Percentiles rank a stretch among this genome's conserved stretches.
These are phyloP conservation scores for Heliamphora pulchella DNA, from an alignment of 179 eudicot species.

Conservation along the genomic window DNA sequence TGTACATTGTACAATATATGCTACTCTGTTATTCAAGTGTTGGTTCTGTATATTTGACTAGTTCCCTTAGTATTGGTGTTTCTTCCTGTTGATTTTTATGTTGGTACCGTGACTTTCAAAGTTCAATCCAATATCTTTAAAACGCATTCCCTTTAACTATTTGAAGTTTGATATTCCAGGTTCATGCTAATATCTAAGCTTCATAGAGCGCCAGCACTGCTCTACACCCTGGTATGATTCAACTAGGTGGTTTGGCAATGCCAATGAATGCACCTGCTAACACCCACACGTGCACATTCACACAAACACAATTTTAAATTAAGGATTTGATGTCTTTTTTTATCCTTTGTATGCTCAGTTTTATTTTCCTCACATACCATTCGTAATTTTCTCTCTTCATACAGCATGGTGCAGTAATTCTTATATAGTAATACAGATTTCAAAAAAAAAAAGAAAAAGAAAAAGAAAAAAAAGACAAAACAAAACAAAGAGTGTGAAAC, in stretches of 20 bases:
- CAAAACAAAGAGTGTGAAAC: not conserved
- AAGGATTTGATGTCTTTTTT: not conserved
- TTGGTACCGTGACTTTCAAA: not conserved
- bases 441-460: too few species aligned
- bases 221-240: constrained; percentile 77
- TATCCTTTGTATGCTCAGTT: not conserved
- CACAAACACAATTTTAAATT: not conserved
- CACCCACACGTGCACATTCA: too few species aligned
- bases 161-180: constrained; percentile 36
- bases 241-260: not conserved
- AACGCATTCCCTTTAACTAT: not conserved
- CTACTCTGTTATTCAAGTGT: not conserved
- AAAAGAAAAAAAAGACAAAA: too few species aligned
- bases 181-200: constrained; percentile 79
- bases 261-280: not conserved
- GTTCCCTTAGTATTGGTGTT: not conserved
- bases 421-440: too few species aligned
- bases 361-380: not conserved
- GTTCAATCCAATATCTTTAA: not conserved
- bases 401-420: not conserved
- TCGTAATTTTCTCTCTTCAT: not conserved
- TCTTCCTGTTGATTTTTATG: not conserved
- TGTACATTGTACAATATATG: not conserved
- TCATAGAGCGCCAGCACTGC: constrained; percentile 68
- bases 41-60: not conserved